Evolutionary conservation across 305 asterid species (phyloP).

Genomic region (Lippia alba): DNA sequence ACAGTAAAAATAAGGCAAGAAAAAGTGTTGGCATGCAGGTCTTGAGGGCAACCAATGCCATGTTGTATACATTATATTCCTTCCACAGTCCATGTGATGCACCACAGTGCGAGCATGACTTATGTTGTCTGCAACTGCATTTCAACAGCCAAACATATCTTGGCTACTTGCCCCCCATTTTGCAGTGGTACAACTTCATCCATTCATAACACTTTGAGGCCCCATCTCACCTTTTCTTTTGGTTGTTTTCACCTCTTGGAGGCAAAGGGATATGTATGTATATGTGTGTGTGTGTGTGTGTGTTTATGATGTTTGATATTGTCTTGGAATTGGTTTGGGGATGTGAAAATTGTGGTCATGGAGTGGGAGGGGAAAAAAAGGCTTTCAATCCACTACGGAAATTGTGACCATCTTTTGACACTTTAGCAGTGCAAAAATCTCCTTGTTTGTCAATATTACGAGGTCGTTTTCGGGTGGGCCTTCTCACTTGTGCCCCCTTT

Average conservation of each 20-base stretch:
- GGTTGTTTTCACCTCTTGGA: constrained; percentile 19
- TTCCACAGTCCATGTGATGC: constrained; percentile 70
- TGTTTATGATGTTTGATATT: no score
- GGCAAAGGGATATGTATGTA: no score
- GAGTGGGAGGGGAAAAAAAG: neutral
- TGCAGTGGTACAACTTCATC: constrained; percentile 53
- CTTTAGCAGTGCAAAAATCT: neutral
- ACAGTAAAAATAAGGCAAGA: constrained; percentile 16
- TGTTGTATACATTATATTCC: constrained; percentile 55
- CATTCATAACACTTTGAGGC: constrained; percentile 47
- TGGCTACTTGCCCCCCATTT: constrained; percentile 57
- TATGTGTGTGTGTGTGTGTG: no score
- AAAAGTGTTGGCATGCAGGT: constrained; percentile 58
- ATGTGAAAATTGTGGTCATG: neutral
- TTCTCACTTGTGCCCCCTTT: neutral
- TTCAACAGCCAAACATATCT: constrained; percentile 48
- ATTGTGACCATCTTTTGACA: neutral
- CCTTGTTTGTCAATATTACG: constrained; percentile 9
- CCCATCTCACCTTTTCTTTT: constrained; percentile 40
- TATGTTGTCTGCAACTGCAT: constrained; percentile 50
- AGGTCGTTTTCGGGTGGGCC: constrained; percentile 23
- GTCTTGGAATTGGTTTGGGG: no score
- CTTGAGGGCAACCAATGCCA: constrained; percentile 49
- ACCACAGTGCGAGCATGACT: constrained; percentile 56
- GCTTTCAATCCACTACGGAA: neutral